A percentile compares a stretch with the other conserved stretches of the same genome.
These are phyloP conservation scores for Prunus davidiana DNA, from an alignment of 306 rosid genomes.

Conservation along the genomic window DNA sequence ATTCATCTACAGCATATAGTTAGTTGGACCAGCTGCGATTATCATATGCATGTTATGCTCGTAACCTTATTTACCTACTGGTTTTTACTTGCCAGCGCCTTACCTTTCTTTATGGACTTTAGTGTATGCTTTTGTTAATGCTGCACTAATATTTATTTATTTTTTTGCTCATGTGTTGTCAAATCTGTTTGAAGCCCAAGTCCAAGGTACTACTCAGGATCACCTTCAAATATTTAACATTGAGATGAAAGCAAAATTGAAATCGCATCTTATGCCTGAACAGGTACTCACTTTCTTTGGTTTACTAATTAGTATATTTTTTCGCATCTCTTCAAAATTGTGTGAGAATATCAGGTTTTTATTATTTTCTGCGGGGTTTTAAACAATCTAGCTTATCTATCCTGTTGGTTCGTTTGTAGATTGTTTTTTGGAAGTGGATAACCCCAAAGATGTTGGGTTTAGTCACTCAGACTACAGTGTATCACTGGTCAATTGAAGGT, in stretches of 20 bases:
- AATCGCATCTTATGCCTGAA: constrained; percentile 94
- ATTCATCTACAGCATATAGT: neutral
- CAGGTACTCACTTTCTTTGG: constrained; percentile 55
- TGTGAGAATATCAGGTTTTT: neutral
- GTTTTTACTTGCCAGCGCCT: neutral
- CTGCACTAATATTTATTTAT: constrained; percentile 7
- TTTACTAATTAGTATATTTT: neutral
- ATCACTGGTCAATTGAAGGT: constrained; percentile 99
- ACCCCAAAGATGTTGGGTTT: constrained; percentile 86
- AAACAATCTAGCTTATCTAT: constrained; percentile 16
- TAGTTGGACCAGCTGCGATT: neutral
- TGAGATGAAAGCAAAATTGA: constrained; percentile 92
- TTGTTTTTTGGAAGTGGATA: constrained; percentile 99
- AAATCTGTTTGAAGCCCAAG: constrained; percentile 66
- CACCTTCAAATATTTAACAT: constrained; percentile 96
- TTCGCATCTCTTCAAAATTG: neutral
- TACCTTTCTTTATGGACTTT: neutral
- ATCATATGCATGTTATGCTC: neutral
- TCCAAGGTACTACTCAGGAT: constrained; percentile 96
- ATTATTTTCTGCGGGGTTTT: neutral
- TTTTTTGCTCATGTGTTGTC: constrained; percentile 19
- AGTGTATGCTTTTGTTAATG: constrained; percentile 3
- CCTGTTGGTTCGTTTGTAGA: constrained; percentile 43
- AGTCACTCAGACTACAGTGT: constrained; percentile 87
- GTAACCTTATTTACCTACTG: neutral